These are phyloP conservation scores for Trametes cingulata DNA, from an alignment of 768 basidiomycete species.

Conservation along the genomic window DNA sequence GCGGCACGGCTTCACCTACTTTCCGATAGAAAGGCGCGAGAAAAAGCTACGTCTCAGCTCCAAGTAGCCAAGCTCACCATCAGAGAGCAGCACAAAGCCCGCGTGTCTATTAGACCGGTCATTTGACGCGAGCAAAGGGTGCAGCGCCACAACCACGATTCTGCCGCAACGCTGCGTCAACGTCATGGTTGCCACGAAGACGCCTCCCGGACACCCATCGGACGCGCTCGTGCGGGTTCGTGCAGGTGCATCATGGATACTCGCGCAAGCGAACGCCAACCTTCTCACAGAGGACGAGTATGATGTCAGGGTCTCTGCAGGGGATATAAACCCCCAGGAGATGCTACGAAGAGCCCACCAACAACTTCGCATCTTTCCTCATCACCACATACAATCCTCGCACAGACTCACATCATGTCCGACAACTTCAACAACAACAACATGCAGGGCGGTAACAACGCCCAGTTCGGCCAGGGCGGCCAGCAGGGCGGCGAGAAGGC, in stretches of 20 bases:
- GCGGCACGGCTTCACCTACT: no score
- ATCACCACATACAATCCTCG: background rate
- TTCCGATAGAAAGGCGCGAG: no score
- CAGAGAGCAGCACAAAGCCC: no score
- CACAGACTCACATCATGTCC: slow-evolving; percentile 3
- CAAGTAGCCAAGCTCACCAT: no score
- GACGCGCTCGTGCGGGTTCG: background rate
- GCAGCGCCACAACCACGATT: background rate
- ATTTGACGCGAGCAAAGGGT: background rate
- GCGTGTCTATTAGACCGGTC: background rate
- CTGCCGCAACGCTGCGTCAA: background rate
- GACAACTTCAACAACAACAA: slow-evolving; percentile 3
- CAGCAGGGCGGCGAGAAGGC: slow-evolving; percentile 23
- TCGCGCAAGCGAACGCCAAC: background rate
- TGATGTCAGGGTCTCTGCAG: background rate
- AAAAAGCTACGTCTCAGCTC: no score
- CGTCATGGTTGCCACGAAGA: slow-evolving; percentile 9
- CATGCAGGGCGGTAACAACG: slow-evolving; percentile 2
- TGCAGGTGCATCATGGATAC: background rate
- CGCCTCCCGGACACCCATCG: background rate
- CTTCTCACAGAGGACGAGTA: background rate
- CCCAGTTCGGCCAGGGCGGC: slow-evolving; percentile 13
- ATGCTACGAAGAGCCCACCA: background rate
- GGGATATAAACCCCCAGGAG: background rate
- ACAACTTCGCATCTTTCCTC: background rate